Percentiles rank a stretch among this genome's conserved stretches.
These are phyloP conservation scores for Hypoxylon sp. DNA, from an alignment of 2,329 filamentous ascomycete genomes.

Conservation along the genomic window DNA sequence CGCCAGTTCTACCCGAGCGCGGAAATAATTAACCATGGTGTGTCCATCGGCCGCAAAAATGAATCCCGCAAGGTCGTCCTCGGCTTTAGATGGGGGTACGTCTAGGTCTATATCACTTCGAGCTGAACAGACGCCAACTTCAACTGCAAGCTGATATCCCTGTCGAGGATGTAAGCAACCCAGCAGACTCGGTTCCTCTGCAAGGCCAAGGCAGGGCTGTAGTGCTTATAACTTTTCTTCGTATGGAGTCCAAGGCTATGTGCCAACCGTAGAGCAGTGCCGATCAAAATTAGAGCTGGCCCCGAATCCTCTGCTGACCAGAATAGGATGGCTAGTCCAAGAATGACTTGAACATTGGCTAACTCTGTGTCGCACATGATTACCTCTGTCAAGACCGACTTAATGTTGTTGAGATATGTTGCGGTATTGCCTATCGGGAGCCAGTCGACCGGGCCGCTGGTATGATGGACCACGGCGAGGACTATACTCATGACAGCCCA, in stretches of 20 bases:
- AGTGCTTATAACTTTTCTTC: constrained; percentile 18
- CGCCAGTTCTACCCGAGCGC: constrained; percentile 53
- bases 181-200: constrained; percentile 46
- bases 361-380: constrained; percentile 40
- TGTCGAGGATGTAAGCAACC: constrained; percentile 48
- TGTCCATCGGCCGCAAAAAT: constrained; percentile 51
- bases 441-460: constrained; percentile 38
- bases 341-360: constrained; percentile 43
- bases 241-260: constrained; percentile 40
- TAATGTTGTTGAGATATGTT: constrained; percentile 52
- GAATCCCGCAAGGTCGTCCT: constrained; percentile 50
- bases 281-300: constrained; percentile 41
- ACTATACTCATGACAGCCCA: constrained; percentile 57
- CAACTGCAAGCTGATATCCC: constrained; percentile 52
- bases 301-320: constrained; percentile 38
- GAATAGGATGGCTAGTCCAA: constrained; percentile 44
- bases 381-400: constrained; percentile 46
- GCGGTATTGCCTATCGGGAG: constrained; percentile 26
- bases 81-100: constrained; percentile 47
- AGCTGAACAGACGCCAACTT: constrained; percentile 53
- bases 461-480: constrained; percentile 51
- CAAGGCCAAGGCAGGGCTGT: constrained; percentile 16
- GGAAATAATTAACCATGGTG: constrained; percentile 52
- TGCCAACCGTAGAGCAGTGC: constrained; percentile 43
- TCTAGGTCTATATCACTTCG: constrained; percentile 56